These are phyloP conservation scores for Micractinium sp. DNA, from an alignment of 139 green algal species.

Conservation along the genomic window DNA sequence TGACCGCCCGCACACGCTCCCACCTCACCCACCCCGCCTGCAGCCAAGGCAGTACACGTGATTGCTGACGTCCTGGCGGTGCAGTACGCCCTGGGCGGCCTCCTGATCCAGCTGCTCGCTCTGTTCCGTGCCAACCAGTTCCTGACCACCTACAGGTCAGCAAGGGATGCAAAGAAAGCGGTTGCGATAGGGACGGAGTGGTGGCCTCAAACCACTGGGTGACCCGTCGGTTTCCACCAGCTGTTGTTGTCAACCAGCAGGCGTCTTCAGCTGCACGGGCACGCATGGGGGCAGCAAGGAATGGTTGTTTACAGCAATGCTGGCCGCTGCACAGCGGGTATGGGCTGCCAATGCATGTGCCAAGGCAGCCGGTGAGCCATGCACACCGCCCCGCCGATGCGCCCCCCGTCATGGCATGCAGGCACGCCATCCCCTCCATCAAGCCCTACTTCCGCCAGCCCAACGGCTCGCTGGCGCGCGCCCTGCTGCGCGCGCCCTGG, in stretches of 20 bases:
- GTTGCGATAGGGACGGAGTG: no score
- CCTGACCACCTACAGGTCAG: constrained; percentile 5
- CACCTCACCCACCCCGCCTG: not conserved
- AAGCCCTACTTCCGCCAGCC: not conserved
- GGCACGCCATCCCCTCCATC: constrained; percentile 14
- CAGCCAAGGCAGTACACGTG: constrained; percentile 12
- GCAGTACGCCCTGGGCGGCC: not conserved
- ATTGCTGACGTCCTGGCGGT: constrained; percentile 10
- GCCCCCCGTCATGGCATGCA: not conserved
- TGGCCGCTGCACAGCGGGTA: not conserved
- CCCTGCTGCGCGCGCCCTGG: constrained; percentile 23
- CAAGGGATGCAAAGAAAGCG: not conserved
- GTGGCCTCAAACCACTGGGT: no score
- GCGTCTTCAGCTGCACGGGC: not conserved
- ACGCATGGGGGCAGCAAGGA: no score
- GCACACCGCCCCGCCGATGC: not conserved
- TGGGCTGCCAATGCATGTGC: no score
- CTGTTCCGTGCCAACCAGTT: constrained; percentile 33
- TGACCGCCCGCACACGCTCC: not conserved
- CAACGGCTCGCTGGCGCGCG: not conserved
- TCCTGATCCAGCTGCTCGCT: constrained; percentile 35
- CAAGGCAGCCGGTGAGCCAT: no score
- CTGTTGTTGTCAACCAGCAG: no score
- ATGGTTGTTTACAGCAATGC: no score
- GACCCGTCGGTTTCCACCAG: no score